A percentile compares a stretch with the other conserved stretches of the same genome.
Conservation (phyloP, 73 alveolate species). For the Stentor coeruleus region DNA sequence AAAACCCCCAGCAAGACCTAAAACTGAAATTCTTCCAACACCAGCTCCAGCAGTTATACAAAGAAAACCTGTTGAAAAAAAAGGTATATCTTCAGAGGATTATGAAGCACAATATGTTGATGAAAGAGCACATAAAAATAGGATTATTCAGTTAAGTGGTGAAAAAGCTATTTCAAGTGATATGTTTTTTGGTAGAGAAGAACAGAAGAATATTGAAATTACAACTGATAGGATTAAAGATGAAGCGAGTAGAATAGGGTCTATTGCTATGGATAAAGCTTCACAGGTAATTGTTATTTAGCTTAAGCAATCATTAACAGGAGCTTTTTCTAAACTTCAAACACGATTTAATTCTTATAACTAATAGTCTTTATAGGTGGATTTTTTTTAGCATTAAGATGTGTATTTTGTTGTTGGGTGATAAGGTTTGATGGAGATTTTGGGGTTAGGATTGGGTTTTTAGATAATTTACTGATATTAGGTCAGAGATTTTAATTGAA, state of each 20-base stretch:
- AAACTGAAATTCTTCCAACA: neutral
- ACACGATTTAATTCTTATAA: too few species aligned
- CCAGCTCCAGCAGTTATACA: slow-evolving; percentile 16
- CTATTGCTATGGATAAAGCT: slow-evolving; percentile 7
- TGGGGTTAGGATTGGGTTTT: too few species aligned
- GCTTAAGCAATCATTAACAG: neutral
- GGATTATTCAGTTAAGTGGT: neutral
- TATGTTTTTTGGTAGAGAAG: slow-evolving; percentile 21
- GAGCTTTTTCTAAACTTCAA: neutral
- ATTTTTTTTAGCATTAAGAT: too few species aligned
- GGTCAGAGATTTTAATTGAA: too few species aligned
- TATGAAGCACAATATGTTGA: neutral
- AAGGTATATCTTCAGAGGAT: neutral
- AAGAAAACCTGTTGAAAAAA: neutral
- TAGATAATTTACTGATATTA: too few species aligned
- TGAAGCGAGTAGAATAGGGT: neutral
- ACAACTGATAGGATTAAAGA: slow-evolving; percentile 1
- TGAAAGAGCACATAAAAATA: neutral
- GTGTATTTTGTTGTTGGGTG: too few species aligned
- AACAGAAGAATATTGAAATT: neutral
- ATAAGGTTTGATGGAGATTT: too few species aligned
- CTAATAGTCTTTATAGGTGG: too few species aligned
- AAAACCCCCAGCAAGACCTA: neutral
- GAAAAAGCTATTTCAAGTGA: slow-evolving; percentile 15
- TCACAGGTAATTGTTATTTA: slow-evolving; percentile 2